Percentiles rank a stretch among this genome's conserved stretches.
phyloP scores from a whole-genome alignment of 225 moss, liverwort and hornwort genomes.

The Polytrichum formosum region DNA sequence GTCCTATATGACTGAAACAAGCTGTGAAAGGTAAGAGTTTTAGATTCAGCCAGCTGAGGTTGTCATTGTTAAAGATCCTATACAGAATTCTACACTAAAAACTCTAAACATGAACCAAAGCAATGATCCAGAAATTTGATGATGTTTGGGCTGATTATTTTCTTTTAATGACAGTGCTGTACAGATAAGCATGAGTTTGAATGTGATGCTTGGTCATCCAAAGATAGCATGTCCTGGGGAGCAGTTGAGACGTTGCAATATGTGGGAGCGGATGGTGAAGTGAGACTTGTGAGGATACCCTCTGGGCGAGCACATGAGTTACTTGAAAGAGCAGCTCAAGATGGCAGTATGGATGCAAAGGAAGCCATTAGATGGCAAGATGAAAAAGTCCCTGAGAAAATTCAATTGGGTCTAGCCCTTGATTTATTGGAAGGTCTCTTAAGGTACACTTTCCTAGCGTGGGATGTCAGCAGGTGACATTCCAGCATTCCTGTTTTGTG shows the following conservation, averaged over 20 bases:
- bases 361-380: conserved; percentile 99
- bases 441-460: conserved; percentile 35
- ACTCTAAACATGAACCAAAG: no score
- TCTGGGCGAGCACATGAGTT: conserved; percentile 96
- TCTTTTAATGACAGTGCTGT: conserved; percentile 69
- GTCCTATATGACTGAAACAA: not conserved
- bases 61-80: no score
- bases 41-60: no score
- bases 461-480: not conserved
- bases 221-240: conserved; percentile 65
- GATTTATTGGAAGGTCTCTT: conserved; percentile 93
- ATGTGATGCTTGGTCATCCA: conserved; percentile 89
- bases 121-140: no score
- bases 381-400: conserved; percentile 88
- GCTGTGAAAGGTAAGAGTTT: no score
- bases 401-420: conserved; percentile 86
- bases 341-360: conserved; percentile 96
- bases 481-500: not conserved
- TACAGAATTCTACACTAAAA: no score
- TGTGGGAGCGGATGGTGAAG: conserved; percentile 70
- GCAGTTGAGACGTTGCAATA: conserved; percentile 84
- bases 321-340: conserved; percentile 85
- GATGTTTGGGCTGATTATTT: not conserved
- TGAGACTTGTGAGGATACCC: conserved; percentile 82
- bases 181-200: conserved; percentile 83